phyloP scores from a whole-genome alignment of 768 basidiomycete species.

The Amanita jacksonii region DNA sequence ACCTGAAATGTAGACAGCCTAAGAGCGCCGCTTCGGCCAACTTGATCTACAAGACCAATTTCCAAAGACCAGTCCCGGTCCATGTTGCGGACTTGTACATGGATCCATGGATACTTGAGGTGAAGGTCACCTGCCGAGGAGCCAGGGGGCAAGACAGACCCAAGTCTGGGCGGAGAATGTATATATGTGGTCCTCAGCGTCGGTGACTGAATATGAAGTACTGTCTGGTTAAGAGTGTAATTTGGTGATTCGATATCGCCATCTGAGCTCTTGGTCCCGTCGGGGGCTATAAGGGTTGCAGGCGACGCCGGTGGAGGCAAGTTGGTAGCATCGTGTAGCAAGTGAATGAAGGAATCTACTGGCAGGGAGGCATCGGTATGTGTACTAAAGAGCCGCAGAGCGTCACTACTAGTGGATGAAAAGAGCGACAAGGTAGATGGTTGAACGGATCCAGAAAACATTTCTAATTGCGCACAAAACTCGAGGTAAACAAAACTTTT shows the following conservation, averaged over 20 bases:
- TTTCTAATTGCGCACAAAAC: too few relatives aligned
- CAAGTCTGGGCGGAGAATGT: constrained; percentile 37
- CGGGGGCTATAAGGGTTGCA: constrained; percentile 34
- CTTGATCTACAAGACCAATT: constrained; percentile 60
- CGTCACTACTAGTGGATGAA: constrained; percentile 60
- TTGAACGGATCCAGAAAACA: constrained; percentile 55
- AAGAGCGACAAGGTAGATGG: constrained; percentile 61
- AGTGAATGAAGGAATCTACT: constrained; percentile 53
- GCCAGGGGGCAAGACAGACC: constrained; percentile 4
- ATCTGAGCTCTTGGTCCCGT: constrained; percentile 21
- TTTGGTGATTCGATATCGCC: constrained; percentile 20
- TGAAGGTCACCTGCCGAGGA: constrained; percentile 32
- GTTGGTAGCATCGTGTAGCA: constrained; percentile 51
- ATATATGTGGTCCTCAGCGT: constrained; percentile 60
- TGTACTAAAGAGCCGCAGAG: constrained; percentile 45
- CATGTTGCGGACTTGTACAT: constrained; percentile 64
- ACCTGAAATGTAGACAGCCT: constrained; percentile 82
- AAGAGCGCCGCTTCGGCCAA: constrained; percentile 47
- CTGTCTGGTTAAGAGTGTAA: constrained; percentile 47
- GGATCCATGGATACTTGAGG: constrained; percentile 64
- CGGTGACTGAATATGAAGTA: constrained; percentile 75
- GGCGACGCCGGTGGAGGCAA: constrained; percentile 40
- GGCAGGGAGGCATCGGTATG: constrained; percentile 40
- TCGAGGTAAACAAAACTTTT: too few relatives aligned
- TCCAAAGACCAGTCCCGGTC: constrained; percentile 68